Evolutionary conservation across 257 asterid genomes (phyloP).

Genomic region (Eustoma russellianum): DNA sequence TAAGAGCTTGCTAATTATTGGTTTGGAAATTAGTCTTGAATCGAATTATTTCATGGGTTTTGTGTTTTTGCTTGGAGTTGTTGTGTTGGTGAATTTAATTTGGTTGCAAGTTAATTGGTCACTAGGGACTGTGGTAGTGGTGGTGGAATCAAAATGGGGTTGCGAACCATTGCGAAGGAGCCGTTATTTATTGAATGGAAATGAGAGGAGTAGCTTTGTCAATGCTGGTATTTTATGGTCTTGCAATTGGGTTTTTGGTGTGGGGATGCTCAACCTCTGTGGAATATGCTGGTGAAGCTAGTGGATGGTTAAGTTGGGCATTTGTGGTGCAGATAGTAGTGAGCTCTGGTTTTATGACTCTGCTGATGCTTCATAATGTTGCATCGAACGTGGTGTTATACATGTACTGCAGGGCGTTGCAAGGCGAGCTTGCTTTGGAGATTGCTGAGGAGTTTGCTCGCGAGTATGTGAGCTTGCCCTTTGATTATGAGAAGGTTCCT

Average conservation of each 20-base stretch:
- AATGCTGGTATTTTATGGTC: conserved; percentile 17
- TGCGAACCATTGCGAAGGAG: conserved; percentile 48
- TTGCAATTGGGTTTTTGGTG: conserved; percentile 13
- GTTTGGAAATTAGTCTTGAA: conserved; percentile 26
- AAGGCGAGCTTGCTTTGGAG: conserved; percentile 74
- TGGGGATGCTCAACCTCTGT: conserved; percentile 20
- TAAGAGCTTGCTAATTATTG: conserved; percentile 16
- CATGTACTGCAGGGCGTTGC: conserved; percentile 56
- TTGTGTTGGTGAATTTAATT: conserved; percentile 11
- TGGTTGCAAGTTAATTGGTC: conserved; percentile 39
- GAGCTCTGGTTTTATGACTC: conserved; percentile 25
- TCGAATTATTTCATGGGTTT: conserved; percentile 13
- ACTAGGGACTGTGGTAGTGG: conserved; percentile 37
- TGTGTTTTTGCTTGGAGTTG: background rate
- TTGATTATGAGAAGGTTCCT: conserved; percentile 73
- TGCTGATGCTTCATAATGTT: conserved; percentile 27
- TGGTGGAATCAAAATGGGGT: conserved; percentile 64
- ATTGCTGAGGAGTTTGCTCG: conserved; percentile 74
- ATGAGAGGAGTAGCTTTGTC: conserved; percentile 29
- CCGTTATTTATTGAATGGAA: conserved; percentile 41
- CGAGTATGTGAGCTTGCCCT: conserved; percentile 73
- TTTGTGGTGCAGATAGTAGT: conserved; percentile 33
- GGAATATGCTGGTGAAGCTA: conserved; percentile 12
- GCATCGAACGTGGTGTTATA: conserved; percentile 36
- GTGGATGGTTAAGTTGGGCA: conserved; percentile 44